Conservation (phyloP, 2,329 filamentous ascomycete species). For the Aspergillus sp. region DNA sequence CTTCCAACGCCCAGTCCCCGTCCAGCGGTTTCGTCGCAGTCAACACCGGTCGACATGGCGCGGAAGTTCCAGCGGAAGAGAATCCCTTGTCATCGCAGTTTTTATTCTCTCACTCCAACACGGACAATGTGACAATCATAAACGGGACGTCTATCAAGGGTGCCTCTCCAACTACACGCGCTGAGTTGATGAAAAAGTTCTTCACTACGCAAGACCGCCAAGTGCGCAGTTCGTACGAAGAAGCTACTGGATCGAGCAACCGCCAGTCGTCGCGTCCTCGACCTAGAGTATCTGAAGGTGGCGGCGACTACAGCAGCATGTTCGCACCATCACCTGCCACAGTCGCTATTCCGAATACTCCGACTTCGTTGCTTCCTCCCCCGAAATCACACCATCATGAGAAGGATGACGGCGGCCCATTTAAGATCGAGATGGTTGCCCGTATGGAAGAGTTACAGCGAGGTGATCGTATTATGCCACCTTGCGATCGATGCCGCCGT, state of each 20-base stretch:
- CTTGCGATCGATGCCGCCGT: conserved; percentile 79
- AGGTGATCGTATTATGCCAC: conserved; percentile 74
- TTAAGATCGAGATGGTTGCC: conserved; percentile 66
- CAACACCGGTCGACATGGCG: conserved; percentile 50
- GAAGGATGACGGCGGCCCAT: conserved; percentile 59
- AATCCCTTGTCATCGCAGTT: conserved; percentile 36
- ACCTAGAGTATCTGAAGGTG: conserved; percentile 33
- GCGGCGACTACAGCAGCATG: conserved; percentile 39
- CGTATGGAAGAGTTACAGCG: conserved; percentile 73
- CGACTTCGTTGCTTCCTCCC: conserved; percentile 52
- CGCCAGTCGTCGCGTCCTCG: conserved; percentile 31
- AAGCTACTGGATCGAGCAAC: conserved; percentile 24
- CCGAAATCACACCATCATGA: conserved; percentile 47
- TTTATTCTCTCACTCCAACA: conserved; percentile 42
- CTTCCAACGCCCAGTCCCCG: conserved; percentile 44
- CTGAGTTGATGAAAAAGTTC: conserved; percentile 64
- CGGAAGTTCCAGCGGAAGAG: conserved; percentile 34
- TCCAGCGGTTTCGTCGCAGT: conserved; percentile 59
- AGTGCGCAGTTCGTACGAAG: conserved; percentile 41
- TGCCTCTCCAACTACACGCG: conserved; percentile 56
- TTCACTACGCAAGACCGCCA: conserved; percentile 59
- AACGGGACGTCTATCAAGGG: conserved; percentile 51
- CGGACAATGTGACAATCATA: conserved; percentile 50
- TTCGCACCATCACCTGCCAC: conserved; percentile 45
- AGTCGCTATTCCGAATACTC: conserved; percentile 56